Evolutionary conservation across 768 basidiomycete species (phyloP).

Genomic region (Saitozyma podzolica): DNA sequence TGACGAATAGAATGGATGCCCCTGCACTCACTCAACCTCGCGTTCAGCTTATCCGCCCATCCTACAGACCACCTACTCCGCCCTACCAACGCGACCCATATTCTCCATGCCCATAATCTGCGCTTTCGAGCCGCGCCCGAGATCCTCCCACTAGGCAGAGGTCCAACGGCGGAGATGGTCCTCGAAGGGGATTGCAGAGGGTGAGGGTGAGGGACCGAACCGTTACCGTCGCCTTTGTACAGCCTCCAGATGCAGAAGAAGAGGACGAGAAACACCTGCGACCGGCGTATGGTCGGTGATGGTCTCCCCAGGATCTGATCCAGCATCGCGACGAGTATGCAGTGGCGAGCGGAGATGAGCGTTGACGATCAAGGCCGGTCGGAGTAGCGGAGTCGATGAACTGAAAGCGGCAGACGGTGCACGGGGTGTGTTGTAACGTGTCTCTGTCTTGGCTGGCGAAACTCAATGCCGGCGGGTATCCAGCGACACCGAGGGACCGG

Average conservation of each 20-base stretch:
- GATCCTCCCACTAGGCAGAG: conserved; percentile 22
- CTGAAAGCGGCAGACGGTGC: too few species aligned
- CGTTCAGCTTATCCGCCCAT: conserved; percentile 42
- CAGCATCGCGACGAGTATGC: conserved; percentile 63
- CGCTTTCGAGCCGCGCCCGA: conserved; percentile 12
- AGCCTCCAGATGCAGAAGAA: conserved; percentile 89
- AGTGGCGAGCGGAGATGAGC: not conserved
- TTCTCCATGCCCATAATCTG: conserved; percentile 23
- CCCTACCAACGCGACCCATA: conserved; percentile 33
- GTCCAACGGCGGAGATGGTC: conserved; percentile 12
- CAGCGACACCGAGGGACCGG: too few species aligned
- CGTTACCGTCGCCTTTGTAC: conserved; percentile 58
- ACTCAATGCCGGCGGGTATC: too few species aligned
- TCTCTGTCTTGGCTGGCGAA: too few species aligned
- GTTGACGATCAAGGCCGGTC: not conserved
- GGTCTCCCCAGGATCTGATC: conserved; percentile 89
- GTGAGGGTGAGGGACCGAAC: conserved; percentile 8
- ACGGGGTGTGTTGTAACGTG: too few species aligned
- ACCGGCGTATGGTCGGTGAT: conserved; percentile 82
- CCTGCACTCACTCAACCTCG: conserved; percentile 38
- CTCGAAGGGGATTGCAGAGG: conserved; percentile 1
- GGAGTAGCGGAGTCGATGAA: too few species aligned
- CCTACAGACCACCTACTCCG: conserved; percentile 18
- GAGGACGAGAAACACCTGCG: conserved; percentile 88
- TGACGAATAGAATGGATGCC: too few species aligned